Base-by-base conservation (phyloP, 140 eudicot species). In the Stevia rebaudiana region DNA sequence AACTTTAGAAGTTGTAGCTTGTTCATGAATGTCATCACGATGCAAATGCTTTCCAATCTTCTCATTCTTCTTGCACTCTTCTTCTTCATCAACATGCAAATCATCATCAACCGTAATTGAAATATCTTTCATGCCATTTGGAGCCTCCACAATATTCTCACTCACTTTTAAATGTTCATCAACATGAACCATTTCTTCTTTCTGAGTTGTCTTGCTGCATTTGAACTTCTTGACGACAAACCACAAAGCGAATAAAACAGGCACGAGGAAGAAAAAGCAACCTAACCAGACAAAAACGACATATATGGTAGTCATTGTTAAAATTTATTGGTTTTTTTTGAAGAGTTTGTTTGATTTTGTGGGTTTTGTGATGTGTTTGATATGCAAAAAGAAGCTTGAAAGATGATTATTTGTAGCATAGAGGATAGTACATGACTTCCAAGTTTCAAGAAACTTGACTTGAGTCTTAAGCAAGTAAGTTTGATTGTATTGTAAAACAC, bases 261-360 rank as follows among this genome's bases (percentile, higher is more conserved):
- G 73, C 40, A 82, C 87, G 0, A 89, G 75, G 58, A 86, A 75
- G 74, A 86, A 79, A 21, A 83, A 37, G 19, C 97, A 84, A 23
- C 94, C 95, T 19, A 86, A 46, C 0, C 89, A 86, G 17, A 81
- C 84, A 39, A 89, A 73, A 30, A 86, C 79, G 3, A 85, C 56
- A 13, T 79, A 65, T 52, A 89, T 70, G 51, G 78, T 64, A 8
- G 81, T 71, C 80, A 68, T 76, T 67, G 35, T 77, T 3, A 2
- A 58, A 79, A 17, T 67, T 56, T 65, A 53, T 15, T 62, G 17
- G 62, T 36, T 44, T 59, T 65, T 6, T 23, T 30, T 37, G 62
- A 65, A 33, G 63, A 37, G 31, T 37, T 15, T 17, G 63, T 6
- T 41, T 36, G 25, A 31, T 43, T 13, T 39, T 24, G 15, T 53